Evolutionary conservation across 495 filamentous ascomycete genomes (phyloP).

Genomic region (Penicillium arizonense): DNA sequence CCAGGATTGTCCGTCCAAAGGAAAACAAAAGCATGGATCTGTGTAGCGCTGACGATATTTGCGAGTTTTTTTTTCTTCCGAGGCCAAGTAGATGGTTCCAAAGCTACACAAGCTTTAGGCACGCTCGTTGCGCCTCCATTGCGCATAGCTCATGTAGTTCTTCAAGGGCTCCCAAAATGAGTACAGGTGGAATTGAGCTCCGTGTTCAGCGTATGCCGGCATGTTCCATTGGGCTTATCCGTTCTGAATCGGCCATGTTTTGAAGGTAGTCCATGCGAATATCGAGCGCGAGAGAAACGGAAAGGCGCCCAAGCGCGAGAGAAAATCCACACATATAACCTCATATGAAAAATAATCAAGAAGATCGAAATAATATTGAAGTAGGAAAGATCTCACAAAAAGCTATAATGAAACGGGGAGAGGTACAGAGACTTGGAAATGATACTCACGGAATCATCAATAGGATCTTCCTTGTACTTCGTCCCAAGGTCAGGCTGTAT

Average conservation of each 20-base stretch:
- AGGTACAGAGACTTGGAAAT: conserved; percentile 4
- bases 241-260: not conserved
- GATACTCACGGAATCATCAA: conserved; percentile 43
- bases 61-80: conserved; percentile 25
- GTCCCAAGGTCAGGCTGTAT: conserved; percentile 46
- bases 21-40: conserved; percentile 21
- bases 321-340: not conserved
- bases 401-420: conserved; percentile 14
- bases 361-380: conserved; percentile 23
- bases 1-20: conserved; percentile 24
- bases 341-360: conserved; percentile 12
- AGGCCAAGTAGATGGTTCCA: conserved; percentile 7
- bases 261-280: not conserved
- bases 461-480: conserved; percentile 45
- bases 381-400: conserved; percentile 13
- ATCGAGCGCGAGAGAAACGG: not conserved
- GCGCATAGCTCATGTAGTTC: too few species aligned
- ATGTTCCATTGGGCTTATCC: not conserved
- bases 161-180: not conserved
- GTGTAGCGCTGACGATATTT: conserved; percentile 22
- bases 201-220: not conserved
- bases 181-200: not conserved
- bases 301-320: not conserved
- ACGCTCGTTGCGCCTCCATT: conserved; percentile 5
- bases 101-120: conserved; percentile 1